phyloP scores from a whole-genome alignment of 1,139 yeast genomes.

The Candida frijolesensis region DNA sequence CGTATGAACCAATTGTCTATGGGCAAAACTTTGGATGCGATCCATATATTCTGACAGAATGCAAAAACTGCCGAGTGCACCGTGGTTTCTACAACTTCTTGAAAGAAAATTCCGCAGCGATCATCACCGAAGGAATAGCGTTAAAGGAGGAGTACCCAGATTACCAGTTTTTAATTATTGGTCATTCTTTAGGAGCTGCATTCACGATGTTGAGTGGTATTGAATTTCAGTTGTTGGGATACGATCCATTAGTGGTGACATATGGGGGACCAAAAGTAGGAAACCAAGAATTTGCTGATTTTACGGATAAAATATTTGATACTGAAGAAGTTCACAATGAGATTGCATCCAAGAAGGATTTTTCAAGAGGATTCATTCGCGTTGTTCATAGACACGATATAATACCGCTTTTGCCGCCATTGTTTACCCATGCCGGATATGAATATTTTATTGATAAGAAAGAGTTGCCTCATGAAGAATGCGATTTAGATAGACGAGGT shows the following conservation, averaged over 20 bases:
- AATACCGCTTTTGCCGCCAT: slow-evolving; percentile 62
- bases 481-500: slow-evolving; percentile 33
- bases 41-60: slow-evolving; percentile 24
- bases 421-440: slow-evolving; percentile 51
- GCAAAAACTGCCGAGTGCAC: slow-evolving; percentile 59
- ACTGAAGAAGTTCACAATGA: slow-evolving; percentile 26
- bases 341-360: slow-evolving; percentile 15
- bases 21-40: slow-evolving; percentile 15
- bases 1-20: slow-evolving; percentile 35
- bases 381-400: slow-evolving; percentile 59
- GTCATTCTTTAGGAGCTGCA: slow-evolving; percentile 79
- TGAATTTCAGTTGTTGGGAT: slow-evolving; percentile 56
- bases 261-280: slow-evolving; percentile 69
- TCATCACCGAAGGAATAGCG: slow-evolving; percentile 33
- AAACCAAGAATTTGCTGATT: slow-evolving; percentile 49
- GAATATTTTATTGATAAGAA: slow-evolving; percentile 48
- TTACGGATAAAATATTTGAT: slow-evolving; percentile 53
- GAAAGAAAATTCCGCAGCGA: slow-evolving; percentile 38
- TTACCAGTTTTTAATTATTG: slow-evolving; percentile 55
- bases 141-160: slow-evolving; percentile 39
- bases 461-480: slow-evolving; percentile 46
- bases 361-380: slow-evolving; percentile 44
- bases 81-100: slow-evolving; percentile 55
- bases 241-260: slow-evolving; percentile 53
- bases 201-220: slow-evolving; percentile 61